phyloP scores from a whole-genome alignment of 2,329 filamentous ascomycete species.

The Paraconiothyrium brasiliense region DNA sequence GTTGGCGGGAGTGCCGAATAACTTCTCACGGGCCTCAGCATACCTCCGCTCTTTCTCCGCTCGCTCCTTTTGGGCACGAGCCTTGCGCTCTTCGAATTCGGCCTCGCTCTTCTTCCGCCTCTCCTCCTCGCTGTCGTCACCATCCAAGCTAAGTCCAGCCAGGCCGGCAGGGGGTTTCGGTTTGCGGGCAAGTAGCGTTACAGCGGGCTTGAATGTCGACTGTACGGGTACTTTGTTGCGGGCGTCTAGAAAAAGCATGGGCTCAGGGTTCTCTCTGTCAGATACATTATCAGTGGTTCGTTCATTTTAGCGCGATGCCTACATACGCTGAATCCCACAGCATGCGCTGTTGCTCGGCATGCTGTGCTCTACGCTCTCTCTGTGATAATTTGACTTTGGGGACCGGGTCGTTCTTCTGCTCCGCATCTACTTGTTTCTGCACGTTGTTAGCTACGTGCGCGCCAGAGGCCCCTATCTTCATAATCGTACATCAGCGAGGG shows the following conservation, averaged over 20 bases:
- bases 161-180: constrained; percentile 66
- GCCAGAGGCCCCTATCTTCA: constrained; percentile 1
- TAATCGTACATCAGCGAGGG: constrained; percentile 72
- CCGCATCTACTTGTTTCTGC: constrained; percentile 51
- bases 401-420: constrained; percentile 51
- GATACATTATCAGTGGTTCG: constrained; percentile 23
- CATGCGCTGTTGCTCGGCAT: constrained; percentile 83
- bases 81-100: constrained; percentile 79
- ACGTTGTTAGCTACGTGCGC: constrained; percentile 28
- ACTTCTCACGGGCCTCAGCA: constrained; percentile 85
- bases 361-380: constrained; percentile 79
- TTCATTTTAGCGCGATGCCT: not conserved
- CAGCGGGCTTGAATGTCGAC: constrained; percentile 78
- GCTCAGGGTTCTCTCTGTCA: constrained; percentile 75
- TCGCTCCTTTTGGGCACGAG: constrained; percentile 78
- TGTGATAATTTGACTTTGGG: constrained; percentile 67
- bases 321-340: constrained; percentile 89
- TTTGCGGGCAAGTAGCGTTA: constrained; percentile 87
- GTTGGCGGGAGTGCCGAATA: constrained; percentile 72
- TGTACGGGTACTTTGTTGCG: constrained; percentile 71
- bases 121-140: constrained; percentile 73
- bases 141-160: constrained; percentile 44
- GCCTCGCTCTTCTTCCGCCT: constrained; percentile 68
- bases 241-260: constrained; percentile 78
- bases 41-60: constrained; percentile 93